Base-by-base conservation (phyloP, 148 eudicot species). In the Linanthus parryae region DNA sequence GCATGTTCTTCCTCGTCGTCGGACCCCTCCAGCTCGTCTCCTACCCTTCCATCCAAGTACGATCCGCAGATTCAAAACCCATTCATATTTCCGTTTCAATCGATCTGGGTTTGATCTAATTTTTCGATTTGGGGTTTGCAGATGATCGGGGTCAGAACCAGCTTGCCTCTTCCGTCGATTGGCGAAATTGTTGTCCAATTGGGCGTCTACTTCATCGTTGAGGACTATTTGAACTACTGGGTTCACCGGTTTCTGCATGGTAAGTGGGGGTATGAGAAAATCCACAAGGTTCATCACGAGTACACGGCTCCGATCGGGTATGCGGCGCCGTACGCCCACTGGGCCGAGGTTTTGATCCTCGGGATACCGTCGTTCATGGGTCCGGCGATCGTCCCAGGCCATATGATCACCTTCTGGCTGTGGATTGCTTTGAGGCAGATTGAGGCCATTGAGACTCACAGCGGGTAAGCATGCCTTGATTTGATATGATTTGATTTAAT, bases 341-440 rank as follows among this genome's bases (percentile, higher is more conserved):
- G 98, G 98, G 79, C 77, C 0, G 98, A 91, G 79, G 71, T 91
- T 48, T 68, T 91, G 72, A 71, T 91, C 56, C 88, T 91, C 34
- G 98, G 98, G 62, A 79, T 86, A 33, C 94, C 98, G 2, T 81
- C 95, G 0, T 83, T 83, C 56, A 77, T 86, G 2, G 98, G 98
- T 39, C 98, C 98, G 29, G 94, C 95, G 0, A 48, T 83, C 44
- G 95, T 46, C 54, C 98, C 98, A 0, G 94, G 98, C 20, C 98
- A 91, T 38, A 91, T 91, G 77, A 74, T 91, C 62, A 91, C 98
- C 0, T 83, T 86, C 59, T 91, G 95, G 98, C 14, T 79, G 59
- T 91, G 98, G 98, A 76, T 91, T 51, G 94, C 61, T 51, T 75
- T 86, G 76, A 86, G 98, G 73, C 95, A 91, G 79, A 68, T 91